These are phyloP conservation scores for Aleurites moluccanus DNA, from an alignment of 441 rosid genomes.

Conservation along the genomic window DNA sequence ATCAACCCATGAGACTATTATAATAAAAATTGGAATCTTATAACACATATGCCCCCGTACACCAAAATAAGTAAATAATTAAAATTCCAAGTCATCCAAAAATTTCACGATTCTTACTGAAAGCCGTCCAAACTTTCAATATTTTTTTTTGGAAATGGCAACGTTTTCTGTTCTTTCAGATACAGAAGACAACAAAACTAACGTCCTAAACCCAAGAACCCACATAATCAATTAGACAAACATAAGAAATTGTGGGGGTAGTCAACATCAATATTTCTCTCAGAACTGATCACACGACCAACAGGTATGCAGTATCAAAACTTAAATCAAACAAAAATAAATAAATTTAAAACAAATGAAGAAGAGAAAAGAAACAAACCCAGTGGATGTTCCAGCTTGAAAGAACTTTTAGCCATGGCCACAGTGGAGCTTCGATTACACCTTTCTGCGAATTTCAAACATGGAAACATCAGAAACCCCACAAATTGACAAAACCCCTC, in stretches of 20 bases:
- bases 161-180: no score
- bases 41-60: neutral
- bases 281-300: neutral
- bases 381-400: conserved; percentile 65
- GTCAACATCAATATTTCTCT: neutral
- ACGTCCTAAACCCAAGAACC: neutral
- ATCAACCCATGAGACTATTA: neutral
- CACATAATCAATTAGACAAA: neutral
- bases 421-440: conserved; percentile 28
- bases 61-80: neutral
- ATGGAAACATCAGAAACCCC: conserved; percentile 41
- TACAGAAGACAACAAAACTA: no score
- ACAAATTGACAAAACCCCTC: conserved; percentile 5
- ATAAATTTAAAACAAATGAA: neutral
- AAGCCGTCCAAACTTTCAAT: neutral
- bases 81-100: neutral
- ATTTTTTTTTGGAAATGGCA: neutral
- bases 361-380: conserved; percentile 37
- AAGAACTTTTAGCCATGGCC: conserved; percentile 59
- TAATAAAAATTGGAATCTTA: neutral
- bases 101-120: neutral
- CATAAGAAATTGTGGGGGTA: neutral
- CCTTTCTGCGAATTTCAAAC: conserved; percentile 58
- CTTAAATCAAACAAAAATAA: neutral
- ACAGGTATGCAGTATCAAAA: neutral